Evolutionary conservation across 169 alveolate species (phyloP).

Genomic region (Toxoplasma gondii): DNA sequence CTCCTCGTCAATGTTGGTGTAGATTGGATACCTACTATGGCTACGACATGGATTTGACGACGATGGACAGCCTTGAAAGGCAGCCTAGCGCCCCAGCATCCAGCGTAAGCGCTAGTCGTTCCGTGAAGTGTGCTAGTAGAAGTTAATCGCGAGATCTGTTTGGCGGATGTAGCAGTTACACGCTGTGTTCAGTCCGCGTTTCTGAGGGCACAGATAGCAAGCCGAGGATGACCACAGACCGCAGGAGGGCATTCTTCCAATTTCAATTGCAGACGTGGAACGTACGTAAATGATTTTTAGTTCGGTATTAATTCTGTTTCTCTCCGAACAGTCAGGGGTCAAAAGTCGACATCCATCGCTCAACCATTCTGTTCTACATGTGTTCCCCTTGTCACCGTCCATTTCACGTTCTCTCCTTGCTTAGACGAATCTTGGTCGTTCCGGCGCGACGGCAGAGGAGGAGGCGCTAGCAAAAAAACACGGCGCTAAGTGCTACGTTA

Average conservation of each 20-base stretch:
- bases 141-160: too few relatives aligned
- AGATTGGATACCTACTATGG: background rate
- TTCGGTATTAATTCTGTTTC: too few relatives aligned
- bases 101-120: background rate
- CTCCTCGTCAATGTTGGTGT: background rate
- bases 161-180: background rate
- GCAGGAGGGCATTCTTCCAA: too few relatives aligned
- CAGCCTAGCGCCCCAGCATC: background rate
- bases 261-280: too few relatives aligned
- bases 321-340: too few relatives aligned
- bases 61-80: constrained; percentile 14
- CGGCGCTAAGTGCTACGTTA: background rate
- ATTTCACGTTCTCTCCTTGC: too few relatives aligned
- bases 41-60: background rate
- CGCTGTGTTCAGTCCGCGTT: background rate
- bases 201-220: background rate
- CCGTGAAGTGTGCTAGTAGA: background rate
- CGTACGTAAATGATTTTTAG: too few relatives aligned
- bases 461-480: background rate
- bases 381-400: too few relatives aligned
- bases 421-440: background rate
- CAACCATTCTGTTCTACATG: too few relatives aligned
- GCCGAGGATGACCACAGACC: too few relatives aligned
- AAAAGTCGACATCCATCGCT: too few relatives aligned
- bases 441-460: constrained; percentile 10